Evolutionary conservation across 805 yeast genomes (phyloP).

Genomic region (Candida montana): DNA sequence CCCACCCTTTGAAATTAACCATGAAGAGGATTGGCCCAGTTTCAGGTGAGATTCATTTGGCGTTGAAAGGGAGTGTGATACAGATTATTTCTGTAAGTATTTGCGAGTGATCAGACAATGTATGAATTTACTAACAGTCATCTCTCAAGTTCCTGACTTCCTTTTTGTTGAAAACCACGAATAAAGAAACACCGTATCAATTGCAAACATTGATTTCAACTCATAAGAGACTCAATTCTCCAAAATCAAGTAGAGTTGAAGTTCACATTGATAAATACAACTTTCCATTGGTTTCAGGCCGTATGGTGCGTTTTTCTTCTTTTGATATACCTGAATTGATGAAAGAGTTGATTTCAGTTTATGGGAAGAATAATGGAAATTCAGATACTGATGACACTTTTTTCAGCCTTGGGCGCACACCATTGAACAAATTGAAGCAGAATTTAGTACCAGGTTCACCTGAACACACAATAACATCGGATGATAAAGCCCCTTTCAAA

Average conservation of each 20-base stretch:
- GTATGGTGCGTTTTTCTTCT: slow-evolving; percentile 1
- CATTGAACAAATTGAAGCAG: background rate
- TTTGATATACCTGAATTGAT: background rate
- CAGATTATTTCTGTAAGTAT: background rate
- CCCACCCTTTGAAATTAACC: background rate
- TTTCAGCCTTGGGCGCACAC: background rate
- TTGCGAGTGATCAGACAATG: background rate
- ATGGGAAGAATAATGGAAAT: too few species aligned
- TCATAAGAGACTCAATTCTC: background rate
- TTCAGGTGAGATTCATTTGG: slow-evolving; percentile 4
- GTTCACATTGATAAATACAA: background rate
- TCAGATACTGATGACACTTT: background rate
- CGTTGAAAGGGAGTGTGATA: background rate
- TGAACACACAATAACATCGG: too few species aligned
- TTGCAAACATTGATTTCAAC: slow-evolving; percentile 1
- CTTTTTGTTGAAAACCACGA: background rate
- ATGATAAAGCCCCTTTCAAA: too few species aligned
- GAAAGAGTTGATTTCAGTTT: background rate
- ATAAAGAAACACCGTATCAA: background rate
- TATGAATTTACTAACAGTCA: background rate
- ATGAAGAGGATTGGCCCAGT: slow-evolving; percentile 1
- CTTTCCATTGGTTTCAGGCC: slow-evolving; percentile 2
- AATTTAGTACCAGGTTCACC: background rate
- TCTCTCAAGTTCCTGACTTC: background rate
- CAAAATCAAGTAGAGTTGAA: background rate